These are phyloP conservation scores for Leccinum solheimii DNA, from an alignment of 1,284 basidiomycete species.

Conservation along the genomic window DNA sequence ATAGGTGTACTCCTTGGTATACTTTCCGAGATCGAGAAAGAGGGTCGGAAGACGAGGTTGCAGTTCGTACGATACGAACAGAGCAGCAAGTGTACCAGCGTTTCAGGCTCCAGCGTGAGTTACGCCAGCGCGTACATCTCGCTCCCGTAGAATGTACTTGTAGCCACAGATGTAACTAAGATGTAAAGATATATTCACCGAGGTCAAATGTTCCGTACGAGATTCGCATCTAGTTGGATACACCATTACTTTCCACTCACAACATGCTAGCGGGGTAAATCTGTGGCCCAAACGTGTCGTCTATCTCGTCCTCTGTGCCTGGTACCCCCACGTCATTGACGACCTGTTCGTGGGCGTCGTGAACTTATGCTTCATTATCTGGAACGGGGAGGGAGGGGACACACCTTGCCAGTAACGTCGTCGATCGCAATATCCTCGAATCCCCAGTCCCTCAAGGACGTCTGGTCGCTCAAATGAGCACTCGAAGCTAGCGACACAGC, in stretches of 20 bases:
- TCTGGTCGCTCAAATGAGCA: slow-evolving; percentile 54
- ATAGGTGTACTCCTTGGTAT: slow-evolving; percentile 90
- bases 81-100: slow-evolving; percentile 71
- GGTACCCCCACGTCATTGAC: slow-evolving; percentile 53
- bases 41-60: slow-evolving; percentile 44
- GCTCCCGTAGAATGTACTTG: slow-evolving; percentile 36
- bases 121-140: slow-evolving; percentile 88
- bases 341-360: slow-evolving; percentile 43
- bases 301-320: slow-evolving; percentile 59
- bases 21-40: slow-evolving; percentile 59
- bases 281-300: slow-evolving; percentile 58
- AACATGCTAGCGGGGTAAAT: slow-evolving; percentile 41
- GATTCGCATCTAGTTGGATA: not conserved
- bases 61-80: slow-evolving; percentile 92
- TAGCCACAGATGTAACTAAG: not conserved
- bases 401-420: slow-evolving; percentile 45
- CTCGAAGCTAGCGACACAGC: slow-evolving; percentile 52
- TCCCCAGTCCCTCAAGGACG: slow-evolving; percentile 75
- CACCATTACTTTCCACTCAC: slow-evolving; percentile 27
- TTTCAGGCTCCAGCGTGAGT: slow-evolving; percentile 88
- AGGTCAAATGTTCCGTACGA: not conserved
- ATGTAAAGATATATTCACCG: not conserved
- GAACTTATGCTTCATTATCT: not conserved
- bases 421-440: slow-evolving; percentile 66
- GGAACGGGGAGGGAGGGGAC: slow-evolving; percentile 5